These are phyloP conservation scores for Aspergillus sp. DNA, from an alignment of 2,329 filamentous ascomycete genomes.

Conservation along the genomic window DNA sequence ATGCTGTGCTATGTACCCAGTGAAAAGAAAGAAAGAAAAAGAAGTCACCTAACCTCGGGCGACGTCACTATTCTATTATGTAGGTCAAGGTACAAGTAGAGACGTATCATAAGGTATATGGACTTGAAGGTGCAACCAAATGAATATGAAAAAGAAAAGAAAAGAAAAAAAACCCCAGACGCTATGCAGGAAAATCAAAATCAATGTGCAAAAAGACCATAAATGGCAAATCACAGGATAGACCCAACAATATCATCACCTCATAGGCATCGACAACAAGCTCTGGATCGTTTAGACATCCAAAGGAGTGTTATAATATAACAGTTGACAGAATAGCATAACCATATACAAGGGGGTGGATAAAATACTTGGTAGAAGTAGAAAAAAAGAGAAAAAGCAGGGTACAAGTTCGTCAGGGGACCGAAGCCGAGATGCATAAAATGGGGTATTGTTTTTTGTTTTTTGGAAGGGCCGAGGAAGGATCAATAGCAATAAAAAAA, in stretches of 20 bases:
- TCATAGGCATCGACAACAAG: conserved; percentile 6
- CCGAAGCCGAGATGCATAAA: conserved; percentile 17
- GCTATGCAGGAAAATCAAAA: conserved; percentile 33
- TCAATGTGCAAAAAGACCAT: conserved; percentile 11
- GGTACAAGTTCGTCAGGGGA: conserved; percentile 22
- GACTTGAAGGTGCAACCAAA: conserved; percentile 1
- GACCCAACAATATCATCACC: conserved; percentile 4
- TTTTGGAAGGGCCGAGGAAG: conserved; percentile 15
- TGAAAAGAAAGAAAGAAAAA: too few species aligned
- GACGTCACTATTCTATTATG: background rate
- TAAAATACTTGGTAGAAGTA: background rate
- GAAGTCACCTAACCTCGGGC: background rate
- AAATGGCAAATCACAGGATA: conserved; percentile 15
- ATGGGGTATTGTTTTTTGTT: conserved; percentile 25
- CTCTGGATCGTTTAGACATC: conserved; percentile 7
- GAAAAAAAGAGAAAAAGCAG: conserved; percentile 6
- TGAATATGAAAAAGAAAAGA: conserved; percentile 11
- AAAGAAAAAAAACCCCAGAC: conserved; percentile 25
- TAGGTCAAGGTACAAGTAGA: background rate
- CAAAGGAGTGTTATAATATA: conserved; percentile 14
- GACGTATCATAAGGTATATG: background rate
- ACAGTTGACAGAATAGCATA: conserved; percentile 6
- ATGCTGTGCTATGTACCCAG: background rate
- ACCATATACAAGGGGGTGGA: background rate
- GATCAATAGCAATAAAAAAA: conserved; percentile 19